Evolutionary conservation across 257 asterid genomes (phyloP).

Genomic region (Handroanthus guayacan): DNA sequence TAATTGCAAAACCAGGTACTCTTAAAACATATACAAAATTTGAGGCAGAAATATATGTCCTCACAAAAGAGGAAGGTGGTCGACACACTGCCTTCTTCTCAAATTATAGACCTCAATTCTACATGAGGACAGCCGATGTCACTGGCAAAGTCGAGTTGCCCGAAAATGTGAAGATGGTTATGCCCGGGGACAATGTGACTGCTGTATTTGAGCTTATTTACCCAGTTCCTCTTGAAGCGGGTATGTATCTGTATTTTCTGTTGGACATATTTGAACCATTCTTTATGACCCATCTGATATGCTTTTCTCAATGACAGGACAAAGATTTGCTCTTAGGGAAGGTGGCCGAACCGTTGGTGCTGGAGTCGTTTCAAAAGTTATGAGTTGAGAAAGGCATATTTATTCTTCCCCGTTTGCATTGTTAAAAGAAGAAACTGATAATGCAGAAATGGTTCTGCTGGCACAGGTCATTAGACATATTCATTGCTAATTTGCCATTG

Average conservation of each 20-base stretch:
- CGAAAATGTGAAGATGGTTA: conserved; percentile 98
- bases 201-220: conserved; percentile 88
- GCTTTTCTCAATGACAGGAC: conserved; percentile 61
- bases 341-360: conserved; percentile 99
- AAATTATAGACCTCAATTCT: conserved; percentile 94
- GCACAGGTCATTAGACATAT: conserved; percentile 16
- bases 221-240: conserved; percentile 94
- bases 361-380: conserved; percentile 91
- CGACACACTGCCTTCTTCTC: conserved; percentile 99
- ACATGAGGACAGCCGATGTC: conserved; percentile 98
- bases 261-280: background rate
- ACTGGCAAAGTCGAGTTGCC: conserved; percentile 98
- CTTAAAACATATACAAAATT: conserved; percentile 88
- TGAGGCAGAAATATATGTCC: conserved; percentile 97
- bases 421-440: conserved; percentile 23
- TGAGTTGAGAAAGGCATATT: conserved; percentile 51
- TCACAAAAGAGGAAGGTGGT: conserved; percentile 99
- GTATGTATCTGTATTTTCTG: conserved; percentile 39
- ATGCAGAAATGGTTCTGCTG: conserved; percentile 31
- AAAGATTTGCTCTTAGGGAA: conserved; percentile 98
- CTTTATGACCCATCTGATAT: background rate
- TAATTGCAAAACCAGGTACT: conserved; percentile 87
- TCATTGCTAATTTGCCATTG: conserved; percentile 1
- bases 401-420: background rate
- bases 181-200: conserved; percentile 99